Conservation (phyloP, 495 filamentous ascomycete genomes). For the Glonium stellatum region DNA sequence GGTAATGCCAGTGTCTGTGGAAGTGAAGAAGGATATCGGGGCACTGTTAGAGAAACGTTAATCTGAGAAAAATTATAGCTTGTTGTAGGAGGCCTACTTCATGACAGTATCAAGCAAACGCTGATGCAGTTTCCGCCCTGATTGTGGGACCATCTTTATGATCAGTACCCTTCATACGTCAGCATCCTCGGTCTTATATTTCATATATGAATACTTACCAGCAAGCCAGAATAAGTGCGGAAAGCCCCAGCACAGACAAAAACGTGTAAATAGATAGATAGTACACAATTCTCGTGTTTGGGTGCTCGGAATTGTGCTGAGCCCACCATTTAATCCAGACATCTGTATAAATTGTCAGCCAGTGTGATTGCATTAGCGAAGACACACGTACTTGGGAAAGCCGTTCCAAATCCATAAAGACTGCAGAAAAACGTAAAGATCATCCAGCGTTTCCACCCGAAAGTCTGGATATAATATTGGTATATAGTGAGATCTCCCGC, state of each 20-base stretch:
- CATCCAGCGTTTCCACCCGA: background rate
- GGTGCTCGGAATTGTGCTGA: conserved; percentile 21
- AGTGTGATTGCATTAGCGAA: background rate
- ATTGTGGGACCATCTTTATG: conserved; percentile 12
- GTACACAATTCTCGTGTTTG: conserved; percentile 13
- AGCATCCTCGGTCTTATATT: no score
- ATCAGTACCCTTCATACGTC: conserved; percentile 3
- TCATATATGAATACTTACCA: background rate
- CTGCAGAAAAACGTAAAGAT: background rate
- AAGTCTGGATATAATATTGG: background rate
- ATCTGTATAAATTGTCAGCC: background rate
- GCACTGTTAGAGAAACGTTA: no score
- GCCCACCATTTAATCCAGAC: conserved; percentile 27
- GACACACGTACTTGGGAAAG: background rate
- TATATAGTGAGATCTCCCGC: background rate
- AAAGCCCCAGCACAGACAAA: background rate
- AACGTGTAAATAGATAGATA: conserved; percentile 26
- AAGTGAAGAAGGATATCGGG: conserved; percentile 3
- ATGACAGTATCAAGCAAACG: conserved; percentile 7
- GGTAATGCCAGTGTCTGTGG: conserved; percentile 32
- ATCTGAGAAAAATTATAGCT: no score
- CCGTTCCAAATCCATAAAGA: background rate
- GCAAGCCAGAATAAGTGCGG: conserved; percentile 4
- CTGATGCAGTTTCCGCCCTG: conserved; percentile 10
- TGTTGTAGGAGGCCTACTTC: background rate